These are phyloP conservation scores for Aspergillus fructus DNA, from an alignment of 2,329 filamentous ascomycete species.

Conservation along the genomic window DNA sequence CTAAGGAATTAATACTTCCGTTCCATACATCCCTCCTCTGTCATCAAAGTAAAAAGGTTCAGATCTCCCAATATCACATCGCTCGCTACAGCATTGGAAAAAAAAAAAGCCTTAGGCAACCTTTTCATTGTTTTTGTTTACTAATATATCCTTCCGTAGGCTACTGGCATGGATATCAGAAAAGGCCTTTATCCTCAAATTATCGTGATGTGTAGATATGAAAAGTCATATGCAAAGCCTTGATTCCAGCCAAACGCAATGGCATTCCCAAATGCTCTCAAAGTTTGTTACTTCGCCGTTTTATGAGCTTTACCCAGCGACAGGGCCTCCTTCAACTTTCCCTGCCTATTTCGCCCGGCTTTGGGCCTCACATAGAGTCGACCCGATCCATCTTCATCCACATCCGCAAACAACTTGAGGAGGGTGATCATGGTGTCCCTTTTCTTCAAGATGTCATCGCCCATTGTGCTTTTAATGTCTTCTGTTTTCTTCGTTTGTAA, in stretches of 20 bases:
- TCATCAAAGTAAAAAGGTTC: too few species aligned
- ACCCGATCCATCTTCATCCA: slow-evolving; percentile 8
- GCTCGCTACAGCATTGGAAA: too few species aligned
- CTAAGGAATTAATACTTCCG: too few species aligned
- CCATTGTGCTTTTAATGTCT: slow-evolving; percentile 25
- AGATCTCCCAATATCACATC: too few species aligned
- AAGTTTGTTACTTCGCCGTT: not conserved
- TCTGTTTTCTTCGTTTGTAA: slow-evolving; percentile 57
- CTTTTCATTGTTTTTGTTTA: too few species aligned
- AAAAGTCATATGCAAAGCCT: too few species aligned
- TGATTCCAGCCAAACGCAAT: not conserved
- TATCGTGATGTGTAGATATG: too few species aligned
- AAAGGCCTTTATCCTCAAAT: too few species aligned
- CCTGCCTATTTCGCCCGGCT: not conserved
- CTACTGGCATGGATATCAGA: too few species aligned
- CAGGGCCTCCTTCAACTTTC: not conserved
- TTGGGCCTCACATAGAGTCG: not conserved
- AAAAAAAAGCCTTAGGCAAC: too few species aligned
- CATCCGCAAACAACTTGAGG: slow-evolving; percentile 27
- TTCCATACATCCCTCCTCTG: too few species aligned
- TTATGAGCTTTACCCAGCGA: not conserved
- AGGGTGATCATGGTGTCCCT: slow-evolving; percentile 20
- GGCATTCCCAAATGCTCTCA: not conserved
- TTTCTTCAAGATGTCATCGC: slow-evolving; percentile 17
- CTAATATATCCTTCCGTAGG: too few species aligned